phyloP scores from a whole-genome alignment of 768 basidiomycete species.

The Leccinellum luteum region DNA sequence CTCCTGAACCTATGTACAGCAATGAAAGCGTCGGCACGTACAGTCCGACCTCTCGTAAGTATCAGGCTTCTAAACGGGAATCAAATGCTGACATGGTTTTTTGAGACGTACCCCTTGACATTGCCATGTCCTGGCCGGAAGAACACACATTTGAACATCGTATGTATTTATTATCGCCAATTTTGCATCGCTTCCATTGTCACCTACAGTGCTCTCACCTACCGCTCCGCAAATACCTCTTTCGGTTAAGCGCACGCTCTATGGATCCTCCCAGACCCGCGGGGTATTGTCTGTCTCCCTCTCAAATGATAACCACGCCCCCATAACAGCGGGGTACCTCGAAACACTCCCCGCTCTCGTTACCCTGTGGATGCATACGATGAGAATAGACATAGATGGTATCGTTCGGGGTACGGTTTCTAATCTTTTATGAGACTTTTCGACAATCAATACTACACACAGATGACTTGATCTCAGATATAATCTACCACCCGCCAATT shows the following conservation, averaged over 20 bases:
- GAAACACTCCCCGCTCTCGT: slow-evolving; percentile 95
- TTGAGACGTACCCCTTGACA: slow-evolving; percentile 43
- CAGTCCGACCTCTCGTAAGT: slow-evolving; percentile 45
- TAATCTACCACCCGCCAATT: slow-evolving; percentile 54
- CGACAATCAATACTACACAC: neutral
- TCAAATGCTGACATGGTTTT: neutral
- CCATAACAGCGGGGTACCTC: slow-evolving; percentile 58
- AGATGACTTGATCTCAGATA: slow-evolving; percentile 64
- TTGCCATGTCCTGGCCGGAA: slow-evolving; percentile 54
- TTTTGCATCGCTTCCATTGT: neutral
- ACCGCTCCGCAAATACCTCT: slow-evolving; percentile 47
- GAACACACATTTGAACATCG: slow-evolving; percentile 56
- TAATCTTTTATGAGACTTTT: too few species aligned
- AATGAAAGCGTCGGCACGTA: slow-evolving; percentile 43
- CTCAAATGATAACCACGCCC: slow-evolving; percentile 50
- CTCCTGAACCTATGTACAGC: slow-evolving; percentile 48
- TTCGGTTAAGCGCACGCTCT: slow-evolving; percentile 64
- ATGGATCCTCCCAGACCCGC: slow-evolving; percentile 70
- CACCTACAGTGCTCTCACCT: slow-evolving; percentile 35
- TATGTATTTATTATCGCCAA: slow-evolving; percentile 30
- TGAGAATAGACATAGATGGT: slow-evolving; percentile 51
- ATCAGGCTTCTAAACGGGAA: neutral
- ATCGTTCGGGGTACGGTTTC: slow-evolving; percentile 41
- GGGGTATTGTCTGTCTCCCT: slow-evolving; percentile 71
- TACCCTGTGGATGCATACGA: slow-evolving; percentile 82